Evolutionary conservation across 805 yeast genomes (phyloP).

Genomic region (Maudiozyma barnettii): DNA sequence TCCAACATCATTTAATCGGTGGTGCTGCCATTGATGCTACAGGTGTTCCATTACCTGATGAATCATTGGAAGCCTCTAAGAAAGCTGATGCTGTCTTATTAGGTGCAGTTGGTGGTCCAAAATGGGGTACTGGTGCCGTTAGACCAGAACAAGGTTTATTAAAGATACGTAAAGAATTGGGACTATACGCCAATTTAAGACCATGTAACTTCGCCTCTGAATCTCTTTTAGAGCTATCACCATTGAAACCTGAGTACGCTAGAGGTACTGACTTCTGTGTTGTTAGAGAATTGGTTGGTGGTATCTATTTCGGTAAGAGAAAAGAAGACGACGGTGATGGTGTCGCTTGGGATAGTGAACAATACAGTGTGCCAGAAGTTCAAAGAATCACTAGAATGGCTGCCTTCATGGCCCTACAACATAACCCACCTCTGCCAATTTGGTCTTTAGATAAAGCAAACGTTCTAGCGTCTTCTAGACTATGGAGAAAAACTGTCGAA

Average conservation of each 20-base stretch:
- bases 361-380: slow-evolving; percentile 84
- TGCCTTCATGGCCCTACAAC: slow-evolving; percentile 89
- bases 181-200: slow-evolving; percentile 89
- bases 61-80: slow-evolving; percentile 72
- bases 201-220: slow-evolving; percentile 93
- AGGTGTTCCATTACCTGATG: slow-evolving; percentile 85
- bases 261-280: slow-evolving; percentile 87
- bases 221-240: slow-evolving; percentile 73
- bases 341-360: slow-evolving; percentile 88
- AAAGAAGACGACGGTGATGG: slow-evolving; percentile 83
- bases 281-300: slow-evolving; percentile 95
- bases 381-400: slow-evolving; percentile 97
- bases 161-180: slow-evolving; percentile 88
- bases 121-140: slow-evolving; percentile 95
- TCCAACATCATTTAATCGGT: slow-evolving; percentile 81
- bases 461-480: slow-evolving; percentile 88
- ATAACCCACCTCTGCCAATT: slow-evolving; percentile 85
- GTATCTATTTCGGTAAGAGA: slow-evolving; percentile 95
- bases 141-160: slow-evolving; percentile 97
- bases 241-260: slow-evolving; percentile 76
- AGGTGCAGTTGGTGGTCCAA: slow-evolving; percentile 99
- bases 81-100: slow-evolving; percentile 87
- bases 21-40: slow-evolving; percentile 98
- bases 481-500: slow-evolving; percentile 93
- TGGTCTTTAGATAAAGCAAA: slow-evolving; percentile 98